These are phyloP conservation scores for Fonsecaea pedrosoi DNA, from an alignment of 2,329 filamentous ascomycete genomes.

Conservation along the genomic window DNA sequence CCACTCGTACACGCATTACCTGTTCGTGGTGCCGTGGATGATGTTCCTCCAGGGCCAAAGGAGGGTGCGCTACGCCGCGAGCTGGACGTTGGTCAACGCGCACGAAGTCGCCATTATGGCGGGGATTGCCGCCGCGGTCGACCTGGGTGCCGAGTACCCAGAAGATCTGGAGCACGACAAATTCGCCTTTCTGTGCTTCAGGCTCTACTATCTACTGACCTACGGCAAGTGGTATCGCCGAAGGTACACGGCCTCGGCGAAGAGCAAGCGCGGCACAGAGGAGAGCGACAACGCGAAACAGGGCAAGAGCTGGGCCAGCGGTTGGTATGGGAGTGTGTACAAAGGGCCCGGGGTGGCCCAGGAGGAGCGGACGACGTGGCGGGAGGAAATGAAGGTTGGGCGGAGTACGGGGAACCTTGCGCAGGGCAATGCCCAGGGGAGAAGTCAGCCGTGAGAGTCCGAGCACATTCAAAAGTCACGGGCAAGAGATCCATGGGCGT, in stretches of 20 bases:
- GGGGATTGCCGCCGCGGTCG: constrained; percentile 73
- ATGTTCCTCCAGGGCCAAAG: constrained; percentile 73
- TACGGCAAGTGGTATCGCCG: constrained; percentile 67
- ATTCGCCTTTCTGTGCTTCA: constrained; percentile 66
- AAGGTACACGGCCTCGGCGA: constrained; percentile 15
- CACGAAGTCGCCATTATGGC: constrained; percentile 74
- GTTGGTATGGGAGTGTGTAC: constrained; percentile 66
- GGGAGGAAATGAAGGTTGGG: constrained; percentile 48
- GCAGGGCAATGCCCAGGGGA: constrained; percentile 17
- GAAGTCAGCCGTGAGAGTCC: constrained; percentile 33
- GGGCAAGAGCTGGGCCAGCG: constrained; percentile 63
- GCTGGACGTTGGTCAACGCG: constrained; percentile 71
- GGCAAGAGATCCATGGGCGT: background rate
- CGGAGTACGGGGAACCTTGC: constrained; percentile 34
- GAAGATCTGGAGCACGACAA: constrained; percentile 68
- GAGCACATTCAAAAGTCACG: background rate
- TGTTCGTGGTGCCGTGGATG: constrained; percentile 71
- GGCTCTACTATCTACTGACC: constrained; percentile 66
- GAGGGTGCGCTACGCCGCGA: constrained; percentile 67
- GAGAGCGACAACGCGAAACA: constrained; percentile 47
- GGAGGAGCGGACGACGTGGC: constrained; percentile 63
- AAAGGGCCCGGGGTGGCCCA: constrained; percentile 63
- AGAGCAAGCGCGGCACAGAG: constrained; percentile 35
- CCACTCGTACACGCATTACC: constrained; percentile 66
- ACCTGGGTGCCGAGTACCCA: constrained; percentile 69